These are phyloP conservation scores for Cyclotella choctawhatcheeana DNA, from an alignment of 108 stramenopile species.

Conservation along the genomic window DNA sequence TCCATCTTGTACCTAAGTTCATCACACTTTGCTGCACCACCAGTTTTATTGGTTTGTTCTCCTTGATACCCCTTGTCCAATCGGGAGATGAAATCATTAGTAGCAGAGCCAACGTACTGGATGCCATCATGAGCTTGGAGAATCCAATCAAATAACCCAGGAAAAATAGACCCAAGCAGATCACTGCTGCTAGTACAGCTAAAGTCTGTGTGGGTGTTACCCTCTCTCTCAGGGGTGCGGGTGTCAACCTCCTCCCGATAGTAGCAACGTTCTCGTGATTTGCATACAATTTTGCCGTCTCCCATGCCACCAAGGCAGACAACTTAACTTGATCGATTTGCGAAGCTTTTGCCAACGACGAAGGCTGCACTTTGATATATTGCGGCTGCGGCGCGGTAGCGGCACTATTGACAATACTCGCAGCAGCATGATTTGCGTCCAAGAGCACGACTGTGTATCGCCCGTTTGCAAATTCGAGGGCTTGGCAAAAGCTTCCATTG, in stretches of 20 bases:
- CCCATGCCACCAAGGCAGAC: conserved; percentile 22
- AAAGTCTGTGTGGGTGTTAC: conserved; percentile 28
- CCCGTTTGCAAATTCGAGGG: conserved; percentile 33
- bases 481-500: conserved; percentile 38
- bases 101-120: conserved; percentile 27
- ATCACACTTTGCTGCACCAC: conserved; percentile 15
- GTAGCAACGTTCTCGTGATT: conserved; percentile 12
- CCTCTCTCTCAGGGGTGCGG: conserved; percentile 14
- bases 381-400: conserved; percentile 22
- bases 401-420: neutral
- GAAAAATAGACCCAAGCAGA: conserved; percentile 12
- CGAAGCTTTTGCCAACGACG: conserved; percentile 32
- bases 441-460: conserved; percentile 45
- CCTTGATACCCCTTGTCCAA: conserved; percentile 38
- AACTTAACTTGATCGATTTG: conserved; percentile 42
- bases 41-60: conserved; percentile 35
- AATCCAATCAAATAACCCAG: conserved; percentile 35
- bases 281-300: conserved; percentile 18
- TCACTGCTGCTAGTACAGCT: conserved; percentile 1
- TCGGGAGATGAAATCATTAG: conserved; percentile 38
- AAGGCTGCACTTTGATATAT: conserved; percentile 38
- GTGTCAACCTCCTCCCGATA: conserved; percentile 21
- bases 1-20: conserved; percentile 42
- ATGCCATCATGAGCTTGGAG: conserved; percentile 28
- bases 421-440: conserved; percentile 27